phyloP scores from a whole-genome alignment of 768 basidiomycete genomes.

The Leccinum aurantiacum region DNA sequence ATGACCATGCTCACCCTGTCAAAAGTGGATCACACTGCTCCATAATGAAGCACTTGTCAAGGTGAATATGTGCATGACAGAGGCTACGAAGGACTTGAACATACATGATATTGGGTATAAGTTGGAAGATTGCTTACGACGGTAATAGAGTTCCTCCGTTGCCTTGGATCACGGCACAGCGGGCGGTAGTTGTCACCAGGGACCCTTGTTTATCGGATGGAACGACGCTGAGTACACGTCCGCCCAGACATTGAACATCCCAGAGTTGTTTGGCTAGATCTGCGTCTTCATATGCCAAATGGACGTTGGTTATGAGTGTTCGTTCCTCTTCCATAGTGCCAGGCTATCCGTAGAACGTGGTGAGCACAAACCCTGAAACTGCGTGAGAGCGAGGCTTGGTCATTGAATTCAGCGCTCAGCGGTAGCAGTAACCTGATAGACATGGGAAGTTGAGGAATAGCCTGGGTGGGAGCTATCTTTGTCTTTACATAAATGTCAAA shows the following conservation, averaged over 20 bases:
- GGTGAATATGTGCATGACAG: constrained; percentile 65
- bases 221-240: constrained; percentile 28
- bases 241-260: constrained; percentile 33
- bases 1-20: constrained; percentile 45
- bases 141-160: constrained; percentile 33
- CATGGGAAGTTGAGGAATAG: too few relatives aligned
- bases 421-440: background rate
- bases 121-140: constrained; percentile 24
- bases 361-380: background rate
- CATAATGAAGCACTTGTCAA: constrained; percentile 69
- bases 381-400: background rate
- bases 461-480: too few relatives aligned
- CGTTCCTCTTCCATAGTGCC: constrained; percentile 4
- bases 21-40: constrained; percentile 51
- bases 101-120: constrained; percentile 17
- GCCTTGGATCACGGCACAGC: constrained; percentile 20
- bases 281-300: constrained; percentile 31
- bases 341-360: background rate
- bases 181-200: background rate
- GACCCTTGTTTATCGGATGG: constrained; percentile 12
- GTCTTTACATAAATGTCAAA: too few relatives aligned
- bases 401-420: background rate
- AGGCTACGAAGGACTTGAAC: constrained; percentile 30
- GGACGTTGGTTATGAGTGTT: constrained; percentile 28
- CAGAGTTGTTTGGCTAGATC: constrained; percentile 29